phyloP scores from a whole-genome alignment of 116 monocot genomes.

The Posidonia oceanica region DNA sequence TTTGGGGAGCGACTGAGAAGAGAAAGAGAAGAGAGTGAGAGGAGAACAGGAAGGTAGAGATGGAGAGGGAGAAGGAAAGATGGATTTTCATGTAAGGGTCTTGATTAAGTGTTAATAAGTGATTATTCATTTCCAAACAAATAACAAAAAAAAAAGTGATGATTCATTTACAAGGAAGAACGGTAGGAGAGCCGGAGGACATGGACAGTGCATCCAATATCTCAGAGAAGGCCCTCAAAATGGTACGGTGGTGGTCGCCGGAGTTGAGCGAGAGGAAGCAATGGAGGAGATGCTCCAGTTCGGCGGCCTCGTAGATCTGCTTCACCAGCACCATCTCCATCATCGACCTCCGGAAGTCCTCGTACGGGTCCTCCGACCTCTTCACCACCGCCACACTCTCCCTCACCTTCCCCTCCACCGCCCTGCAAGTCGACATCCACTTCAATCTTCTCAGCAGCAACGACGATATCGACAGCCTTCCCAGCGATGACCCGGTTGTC shows the following conservation, averaged over 20 bases:
- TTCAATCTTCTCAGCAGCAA: constrained; percentile 6
- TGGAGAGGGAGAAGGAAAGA: too few relatives aligned
- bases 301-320: constrained; percentile 28
- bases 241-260: constrained; percentile 37
- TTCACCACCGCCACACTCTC: constrained; percentile 56
- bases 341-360: constrained; percentile 40
- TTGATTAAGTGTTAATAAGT: too few relatives aligned
- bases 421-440: background rate
- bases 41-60: too few relatives aligned
- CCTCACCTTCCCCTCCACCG: constrained; percentile 13
- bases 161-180: too few relatives aligned
- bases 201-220: background rate
- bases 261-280: constrained; percentile 32
- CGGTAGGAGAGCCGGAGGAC: too few relatives aligned
- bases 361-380: constrained; percentile 35
- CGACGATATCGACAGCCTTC: background rate
- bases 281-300: constrained; percentile 26
- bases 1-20: too few relatives aligned
- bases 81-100: too few relatives aligned
- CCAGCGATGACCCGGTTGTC: background rate
- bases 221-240: constrained; percentile 38
- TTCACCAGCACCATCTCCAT: constrained; percentile 35
- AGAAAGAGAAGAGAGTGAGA: too few relatives aligned
- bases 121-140: too few relatives aligned
- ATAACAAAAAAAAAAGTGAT: too few relatives aligned